Conservation (phyloP, 257 asterid species). For the Handroanthus guayacan region DNA sequence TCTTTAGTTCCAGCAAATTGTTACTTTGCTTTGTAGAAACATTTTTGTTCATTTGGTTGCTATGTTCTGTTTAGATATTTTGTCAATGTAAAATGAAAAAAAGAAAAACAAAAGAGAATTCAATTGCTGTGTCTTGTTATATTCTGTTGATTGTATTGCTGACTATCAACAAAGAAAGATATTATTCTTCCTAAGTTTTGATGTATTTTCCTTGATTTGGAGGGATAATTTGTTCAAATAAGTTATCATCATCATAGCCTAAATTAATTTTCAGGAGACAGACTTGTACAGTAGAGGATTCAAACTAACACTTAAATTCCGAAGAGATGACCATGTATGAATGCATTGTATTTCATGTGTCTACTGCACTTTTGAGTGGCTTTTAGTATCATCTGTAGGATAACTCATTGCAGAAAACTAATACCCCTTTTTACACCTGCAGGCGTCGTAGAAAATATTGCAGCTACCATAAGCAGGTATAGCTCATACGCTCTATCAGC, state of each 20-base stretch:
- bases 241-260: background rate
- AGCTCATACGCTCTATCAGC: slow-evolving; percentile 21
- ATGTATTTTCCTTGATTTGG: background rate
- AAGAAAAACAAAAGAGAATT: background rate
- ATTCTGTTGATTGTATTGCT: background rate
- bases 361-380: slow-evolving; percentile 4
- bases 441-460: slow-evolving; percentile 77
- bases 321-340: slow-evolving; percentile 2
- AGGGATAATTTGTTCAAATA: slow-evolving; percentile 7
- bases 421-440: slow-evolving; percentile 37
- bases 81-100: background rate
- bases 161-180: background rate
- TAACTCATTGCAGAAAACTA: slow-evolving; percentile 8
- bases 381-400: background rate
- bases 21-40: background rate
- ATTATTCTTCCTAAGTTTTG: background rate
- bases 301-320: background rate
- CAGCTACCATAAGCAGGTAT: slow-evolving; percentile 72
- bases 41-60: background rate
- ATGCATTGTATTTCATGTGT: slow-evolving; percentile 18
- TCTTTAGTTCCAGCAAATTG: background rate
- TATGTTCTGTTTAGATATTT: background rate
- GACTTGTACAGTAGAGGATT: background rate
- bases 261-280: background rate
- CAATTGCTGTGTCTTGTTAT: background rate